Base-by-base conservation (phyloP, 345 rosid species). In the Crucihimalaya himalaica region DNA sequence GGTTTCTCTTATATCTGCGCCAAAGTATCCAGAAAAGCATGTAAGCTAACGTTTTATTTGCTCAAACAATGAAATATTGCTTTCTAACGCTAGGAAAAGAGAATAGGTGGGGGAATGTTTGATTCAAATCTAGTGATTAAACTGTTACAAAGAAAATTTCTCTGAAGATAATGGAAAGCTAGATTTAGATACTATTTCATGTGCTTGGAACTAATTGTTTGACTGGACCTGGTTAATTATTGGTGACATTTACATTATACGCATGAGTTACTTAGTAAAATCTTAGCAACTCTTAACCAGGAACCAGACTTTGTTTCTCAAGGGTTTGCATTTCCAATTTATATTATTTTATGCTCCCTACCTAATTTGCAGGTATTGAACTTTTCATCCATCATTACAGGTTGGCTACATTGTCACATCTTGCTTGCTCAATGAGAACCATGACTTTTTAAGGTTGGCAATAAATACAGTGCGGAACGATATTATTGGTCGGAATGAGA, bases 1-100 rank as follows among this genome's bases (percentile, higher is more conserved):
- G 45, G 99, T 96, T 71, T 96, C 99, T 70, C 88, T 92, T 81
- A 96, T 96, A 82, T 96, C 99, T 34, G 99, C 98, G 23, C 99
- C 98, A 23, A 96, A 96, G 79, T 96, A 90, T 83, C 99, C 99
- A 21, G 98, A 96, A 81, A 96, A 96, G 81, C 99, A 90, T 96
- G 99, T 86, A 77, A 62, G 37, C 35, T 50, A 52, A 39, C 1
- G 4, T 71, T 70, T 45, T 59, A 53, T 66, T 63, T 76, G 21
- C 60, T 63, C 48, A 25, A 54, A 16, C 42, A 10, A 47, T 52
- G 55, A 28, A 27, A 14, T 58, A 28, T 35, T 60, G 8, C 29
- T 59, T 48, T 32, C 35, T 43, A 58, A 39, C 40, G 65, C 46
- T 65, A 78, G 27, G 73, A 51, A 52, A 77, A 58, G 77, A 55